Base-by-base conservation (phyloP, 805 yeast genomes). In the Hanseniaspora vineae region DNA sequence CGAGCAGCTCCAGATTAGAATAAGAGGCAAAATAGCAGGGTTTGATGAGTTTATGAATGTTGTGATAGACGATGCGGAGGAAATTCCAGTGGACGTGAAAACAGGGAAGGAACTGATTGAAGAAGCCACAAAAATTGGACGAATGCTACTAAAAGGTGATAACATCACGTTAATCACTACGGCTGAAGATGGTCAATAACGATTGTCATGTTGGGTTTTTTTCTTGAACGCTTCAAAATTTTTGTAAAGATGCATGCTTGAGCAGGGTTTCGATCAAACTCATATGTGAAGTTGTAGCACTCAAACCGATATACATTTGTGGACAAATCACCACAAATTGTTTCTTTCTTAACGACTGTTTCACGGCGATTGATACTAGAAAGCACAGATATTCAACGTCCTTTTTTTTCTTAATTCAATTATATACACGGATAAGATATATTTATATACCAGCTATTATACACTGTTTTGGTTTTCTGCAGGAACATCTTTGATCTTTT, bases 41-140 rank as follows among this genome's bases (percentile, higher is more conserved):
- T 90, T 94, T 65, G 99, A 92, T 64, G 98, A 94, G 67, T 90
- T 89, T 59, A 94, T 92, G 98, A 92, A 92, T 60, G 66, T 80
- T 15, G 83, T 79, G 3, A 65, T 80, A 19, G 80, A 76, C 33
- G 75, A 76, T 45, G 82, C 83, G 0, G 57, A 62, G 12, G 96
- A 94, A 56, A 69, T 90, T 6, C 73, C 73, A 37, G 78, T 78
- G 1, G 71, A 72, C 45, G 52, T 71, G 1, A 68, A 69, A 47
- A 55, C 60, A 2, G 65, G 65, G 6, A 45, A 47, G 13, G 66
- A 63, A 45, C 19, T 47, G 1, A 35, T 52, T 3, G 55, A 50
- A 2, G 50, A 59, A 29, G 54, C 57, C 13, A 74, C 77, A 29
- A 65, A 66, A n/a, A 58, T 86, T 49, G 96, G 96, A 1, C 70